Evolutionary conservation across 345 rosid genomes (phyloP), one percentile per base, ranked within the genome.

Genomic region (Aethionema arabicum): DNA sequence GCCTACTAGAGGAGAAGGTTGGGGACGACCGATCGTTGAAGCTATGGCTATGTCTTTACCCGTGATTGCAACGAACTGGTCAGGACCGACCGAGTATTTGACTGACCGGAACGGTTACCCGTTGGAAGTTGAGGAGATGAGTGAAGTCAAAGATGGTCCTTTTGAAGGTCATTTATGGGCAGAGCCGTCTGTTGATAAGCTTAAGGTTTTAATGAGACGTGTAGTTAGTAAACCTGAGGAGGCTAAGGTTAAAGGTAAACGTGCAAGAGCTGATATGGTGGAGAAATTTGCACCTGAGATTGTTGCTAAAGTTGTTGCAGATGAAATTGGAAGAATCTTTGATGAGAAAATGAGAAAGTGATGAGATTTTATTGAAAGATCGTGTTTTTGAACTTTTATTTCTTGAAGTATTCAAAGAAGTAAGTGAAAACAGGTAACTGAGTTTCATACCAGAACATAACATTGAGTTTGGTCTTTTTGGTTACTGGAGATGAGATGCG

Each of bases 31-130:
- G 0, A 51, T 81, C 11, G 88, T 81, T 52, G 98, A 88, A 76
- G 98, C 96, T 30, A 91, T 88, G 96, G 80, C 98, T 7, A 91
- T 91, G 95, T 72, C 86, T 39, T 82, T 85, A 67, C 96, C 95
- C 0, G 88, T 86, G 61, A 88, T 88, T 29, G 72, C 86, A 4
- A 84, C 98, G 0, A 85, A 91, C 65, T 91, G 96, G 96, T 86
- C 96, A 7, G 96, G 96, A 8, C 90, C 95, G 7, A 69, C 82
- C 0, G 95, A 91, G 77, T 91, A 85, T 74, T 59, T 86, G 72
- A 91, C 90, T 0, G 82, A 75, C 31, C 70, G 59, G 76, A 91
- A 88, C 38, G 67, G 95, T 73, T 91, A 82, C 40, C 95, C 90
- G 8, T 71, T 91, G 78, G 78, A 59, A 0, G 79, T 85, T 16